phyloP scores from a whole-genome alignment of 331 rosid species.

The Prunus yedoensis region DNA sequence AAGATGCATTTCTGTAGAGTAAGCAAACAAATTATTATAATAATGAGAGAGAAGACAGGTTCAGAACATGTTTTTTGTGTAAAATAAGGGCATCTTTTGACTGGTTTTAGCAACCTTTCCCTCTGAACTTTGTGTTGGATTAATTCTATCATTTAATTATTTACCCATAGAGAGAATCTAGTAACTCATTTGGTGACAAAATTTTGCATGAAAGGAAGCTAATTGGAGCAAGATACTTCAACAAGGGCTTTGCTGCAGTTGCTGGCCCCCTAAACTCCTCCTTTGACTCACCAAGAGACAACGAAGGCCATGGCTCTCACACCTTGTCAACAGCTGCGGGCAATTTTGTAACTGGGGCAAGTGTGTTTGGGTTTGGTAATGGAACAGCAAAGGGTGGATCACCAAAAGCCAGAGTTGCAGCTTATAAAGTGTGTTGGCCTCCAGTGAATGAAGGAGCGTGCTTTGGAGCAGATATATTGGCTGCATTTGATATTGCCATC shows the following conservation, averaged over 20 bases:
- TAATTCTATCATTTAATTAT: no score
- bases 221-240: constrained; percentile 88
- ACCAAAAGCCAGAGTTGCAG: constrained; percentile 72
- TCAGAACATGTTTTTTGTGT: background rate
- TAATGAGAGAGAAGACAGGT: background rate
- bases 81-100: background rate
- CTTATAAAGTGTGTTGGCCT: constrained; percentile 95
- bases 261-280: constrained; percentile 56
- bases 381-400: constrained; percentile 95
- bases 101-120: background rate
- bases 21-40: background rate
- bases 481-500: constrained; percentile 74
- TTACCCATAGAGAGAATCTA: background rate
- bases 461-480: constrained; percentile 80
- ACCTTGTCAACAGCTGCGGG: constrained; percentile 93
- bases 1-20: no score
- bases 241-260: constrained; percentile 59
- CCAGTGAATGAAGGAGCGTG: constrained; percentile 52
- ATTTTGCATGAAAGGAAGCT: constrained; percentile 56
- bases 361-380: constrained; percentile 69
- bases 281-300: constrained; percentile 68
- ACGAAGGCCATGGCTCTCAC: constrained; percentile 89
- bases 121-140: background rate
- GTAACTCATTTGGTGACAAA: constrained; percentile 7
- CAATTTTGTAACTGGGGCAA: constrained; percentile 57